Base-by-base conservation (phyloP, 2,329 filamentous ascomycete species). In the Fusarium goolgardi region DNA sequence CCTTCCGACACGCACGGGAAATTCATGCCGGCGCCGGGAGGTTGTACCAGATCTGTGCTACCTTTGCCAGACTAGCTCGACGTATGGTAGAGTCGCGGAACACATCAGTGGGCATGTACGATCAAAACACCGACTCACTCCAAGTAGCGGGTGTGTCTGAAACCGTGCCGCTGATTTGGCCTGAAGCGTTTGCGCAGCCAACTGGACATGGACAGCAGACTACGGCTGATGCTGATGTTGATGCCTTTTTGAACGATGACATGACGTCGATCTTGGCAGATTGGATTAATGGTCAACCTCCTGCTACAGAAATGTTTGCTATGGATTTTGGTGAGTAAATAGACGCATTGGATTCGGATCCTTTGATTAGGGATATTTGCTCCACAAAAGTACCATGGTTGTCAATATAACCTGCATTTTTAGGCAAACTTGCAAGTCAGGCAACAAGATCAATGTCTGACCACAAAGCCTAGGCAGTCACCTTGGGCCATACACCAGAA, bases 261-360 rank as follows among this genome's bases (percentile, higher is more conserved):
- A 68, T 68, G 64, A 64, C 64, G n/a, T 49, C 60, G 11, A 68
- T 68, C 12, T 31, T 68, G 59, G 65, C 64, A 6, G 65, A 65
- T 16, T 68, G 65, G 65, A 68, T 68, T 8, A 68, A 68, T 27
- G 64, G 65, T 8, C 65, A 68, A 1, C 64, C 65, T 20, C 59
- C 65, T 21, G 25, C 65, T 15, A 45, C 64, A 5, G 59, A 68
- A 2, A 60, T 68, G 65, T 65, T 68, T 65, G 46, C 45, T 10
- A 68, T 68, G 64, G 59, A 65, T 2, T 65, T 65, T 32, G 65
- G 46, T 4, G 35, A 65, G 21, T 67, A 35, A 25, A 11, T 13
- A 3, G 2, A 13, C 3, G 12, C 2, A 16, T 15, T 31, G 9
- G 12, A 20, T 31, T 20, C 15, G 5, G 25, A 5, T 29, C 12